Evolutionary conservation across 106 monocot genomes (phyloP), one percentile per base, ranked within the genome.

Genomic region (Hemerocallis citrina): DNA sequence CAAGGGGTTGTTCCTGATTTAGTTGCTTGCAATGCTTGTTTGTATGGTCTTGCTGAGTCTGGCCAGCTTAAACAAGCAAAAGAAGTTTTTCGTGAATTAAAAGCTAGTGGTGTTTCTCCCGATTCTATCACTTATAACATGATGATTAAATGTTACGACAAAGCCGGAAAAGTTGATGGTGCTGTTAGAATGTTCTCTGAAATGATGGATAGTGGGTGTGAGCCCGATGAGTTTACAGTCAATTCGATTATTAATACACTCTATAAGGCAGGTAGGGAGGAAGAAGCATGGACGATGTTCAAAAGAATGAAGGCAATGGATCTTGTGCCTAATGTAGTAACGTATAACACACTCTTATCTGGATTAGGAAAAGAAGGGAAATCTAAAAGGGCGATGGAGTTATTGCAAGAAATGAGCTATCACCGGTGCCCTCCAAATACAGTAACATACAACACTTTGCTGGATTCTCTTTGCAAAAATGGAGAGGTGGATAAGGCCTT

Each of bases 101-200:
- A 55, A 63, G 66, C 59, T 37, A 74, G 37, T 67, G 91, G 96
- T 6, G 67, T 86, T 52, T 69, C 76, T 70, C 87, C 91, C 7
- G 96, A 98, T 79, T 63, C 81, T 29, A 79, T 91, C 65, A 88
- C 91, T 17, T 98, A 98, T 48, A 83, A 74, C 65, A 79, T 75
- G 72, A 84, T 98, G 96, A 88, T 91, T 38, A 98, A 91, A 66
- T 91, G 96, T 59, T 91, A 76, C 59, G 75, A 72, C 40, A 91
- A 82, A 62, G 72, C 74, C 30, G 84, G 91, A 19, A 72, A 82
- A 79, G 60, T 38, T 25, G 79, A 82, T 55, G 78, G 77, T 62
- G 96, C 96, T 59, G 32, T 85, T 22, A 62, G 73, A 45, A 41
- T 91, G 52, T 98, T 79, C 58, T 47, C 41, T 57, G 78, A 91